phyloP scores from a whole-genome alignment of 441 rosid species.

The Rhodomyrtus psidioides region DNA sequence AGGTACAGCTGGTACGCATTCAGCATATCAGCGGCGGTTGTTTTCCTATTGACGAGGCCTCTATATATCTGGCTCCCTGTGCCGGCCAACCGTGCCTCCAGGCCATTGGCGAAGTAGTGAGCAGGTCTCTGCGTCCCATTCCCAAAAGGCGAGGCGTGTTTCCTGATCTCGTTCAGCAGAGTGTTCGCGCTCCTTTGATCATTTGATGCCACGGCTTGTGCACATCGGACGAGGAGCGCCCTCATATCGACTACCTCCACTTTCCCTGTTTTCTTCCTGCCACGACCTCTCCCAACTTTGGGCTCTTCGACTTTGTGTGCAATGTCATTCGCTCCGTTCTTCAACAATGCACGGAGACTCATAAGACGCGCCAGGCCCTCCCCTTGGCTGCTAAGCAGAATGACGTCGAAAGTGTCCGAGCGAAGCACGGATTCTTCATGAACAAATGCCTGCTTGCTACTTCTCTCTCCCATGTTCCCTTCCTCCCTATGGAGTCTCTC shows the following conservation, averaged over 20 bases:
- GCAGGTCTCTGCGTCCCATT: constrained; percentile 65
- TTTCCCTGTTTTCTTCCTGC: constrained; percentile 30
- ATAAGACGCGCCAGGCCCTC: constrained; percentile 20
- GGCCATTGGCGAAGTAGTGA: constrained; percentile 48
- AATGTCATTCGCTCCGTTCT: constrained; percentile 22
- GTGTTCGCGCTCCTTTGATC: constrained; percentile 34
- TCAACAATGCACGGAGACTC: constrained; percentile 36
- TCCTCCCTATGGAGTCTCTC: constrained; percentile 30
- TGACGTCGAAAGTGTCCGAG: constrained; percentile 42
- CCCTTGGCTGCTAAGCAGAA: constrained; percentile 40
- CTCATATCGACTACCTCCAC: constrained; percentile 52
- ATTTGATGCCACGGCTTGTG: constrained; percentile 54
- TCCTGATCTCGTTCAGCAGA: constrained; percentile 44
- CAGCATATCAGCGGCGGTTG: constrained; percentile 36
- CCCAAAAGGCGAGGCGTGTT: constrained; percentile 58
- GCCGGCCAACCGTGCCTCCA: constrained; percentile 55
- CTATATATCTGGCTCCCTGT: constrained; percentile 63
- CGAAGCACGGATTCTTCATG: constrained; percentile 30
- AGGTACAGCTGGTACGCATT: constrained; percentile 50
- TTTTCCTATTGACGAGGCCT: constrained; percentile 41
- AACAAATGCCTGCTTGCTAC: constrained; percentile 48
- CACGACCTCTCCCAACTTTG: constrained; percentile 24
- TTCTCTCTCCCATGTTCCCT: constrained; percentile 33
- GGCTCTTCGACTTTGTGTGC: constrained; percentile 12
- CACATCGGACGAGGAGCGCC: constrained; percentile 44